Evolutionary conservation across 1,139 yeast genomes (phyloP).

Genomic region (Saccharomyces hybrid): DNA sequence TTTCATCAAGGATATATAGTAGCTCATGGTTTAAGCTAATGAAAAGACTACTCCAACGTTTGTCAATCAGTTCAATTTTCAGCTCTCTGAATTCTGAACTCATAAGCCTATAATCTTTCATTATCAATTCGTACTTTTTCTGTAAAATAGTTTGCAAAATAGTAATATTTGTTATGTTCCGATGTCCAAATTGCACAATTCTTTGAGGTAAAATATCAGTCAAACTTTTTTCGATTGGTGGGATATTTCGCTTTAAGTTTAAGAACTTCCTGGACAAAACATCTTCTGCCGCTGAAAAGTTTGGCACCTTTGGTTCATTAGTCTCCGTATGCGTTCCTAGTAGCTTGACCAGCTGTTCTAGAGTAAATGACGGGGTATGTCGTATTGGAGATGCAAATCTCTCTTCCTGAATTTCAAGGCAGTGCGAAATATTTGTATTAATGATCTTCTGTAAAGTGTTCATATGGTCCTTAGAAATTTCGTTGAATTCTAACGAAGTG

Average conservation of each 20-base stretch:
- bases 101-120: conserved; percentile 38
- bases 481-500: conserved; percentile 51
- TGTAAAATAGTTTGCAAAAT: conserved; percentile 29
- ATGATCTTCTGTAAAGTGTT: conserved; percentile 46
- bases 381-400: conserved; percentile 39
- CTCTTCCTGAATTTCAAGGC: conserved; percentile 37
- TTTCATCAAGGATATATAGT: conserved; percentile 29
- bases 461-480: conserved; percentile 47
- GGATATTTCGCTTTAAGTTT: conserved; percentile 29
- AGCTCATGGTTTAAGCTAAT: conserved; percentile 39
- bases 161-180: conserved; percentile 15
- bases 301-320: conserved; percentile 31
- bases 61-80: conserved; percentile 43
- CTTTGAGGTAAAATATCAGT: conserved; percentile 47
- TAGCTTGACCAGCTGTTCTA: conserved; percentile 38
- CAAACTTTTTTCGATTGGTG: conserved; percentile 43
- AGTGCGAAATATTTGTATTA: conserved; percentile 38
- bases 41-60: conserved; percentile 51
- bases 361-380: conserved; percentile 36
- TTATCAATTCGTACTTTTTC: conserved; percentile 37
- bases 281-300: conserved; percentile 35
- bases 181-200: conserved; percentile 35
- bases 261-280: conserved; percentile 35
- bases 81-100: conserved; percentile 36
- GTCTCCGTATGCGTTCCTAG: conserved; percentile 34